Conservation (phyloP, 2,329 filamentous ascomycete species). For the Pseudogymnoascus sp. region DNA sequence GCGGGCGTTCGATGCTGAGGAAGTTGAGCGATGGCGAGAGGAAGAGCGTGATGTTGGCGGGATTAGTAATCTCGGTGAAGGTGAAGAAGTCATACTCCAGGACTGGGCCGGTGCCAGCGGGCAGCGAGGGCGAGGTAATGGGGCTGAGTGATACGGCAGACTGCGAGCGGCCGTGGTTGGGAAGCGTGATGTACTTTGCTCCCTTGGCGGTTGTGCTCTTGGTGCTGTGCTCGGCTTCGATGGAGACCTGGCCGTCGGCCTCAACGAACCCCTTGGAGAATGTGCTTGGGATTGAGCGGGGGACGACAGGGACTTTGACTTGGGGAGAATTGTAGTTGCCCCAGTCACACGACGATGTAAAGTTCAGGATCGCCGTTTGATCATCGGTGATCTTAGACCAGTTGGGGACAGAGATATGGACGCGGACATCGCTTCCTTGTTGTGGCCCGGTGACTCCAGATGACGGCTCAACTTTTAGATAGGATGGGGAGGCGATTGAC, state of each 20-base stretch:
- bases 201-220: slow-evolving; percentile 35
- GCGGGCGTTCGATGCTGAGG: slow-evolving; percentile 40
- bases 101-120: slow-evolving; percentile 42
- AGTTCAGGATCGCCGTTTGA: slow-evolving; percentile 44
- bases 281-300: slow-evolving; percentile 39
- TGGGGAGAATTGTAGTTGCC: slow-evolving; percentile 40
- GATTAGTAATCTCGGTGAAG: slow-evolving; percentile 32
- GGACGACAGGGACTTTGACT: slow-evolving; percentile 49
- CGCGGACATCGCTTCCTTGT: slow-evolving; percentile 43
- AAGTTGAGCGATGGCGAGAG: slow-evolving; percentile 49
- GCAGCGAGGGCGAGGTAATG: slow-evolving; percentile 42
- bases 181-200: slow-evolving; percentile 43
- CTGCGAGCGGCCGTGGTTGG: slow-evolving; percentile 49
- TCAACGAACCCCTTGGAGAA: slow-evolving; percentile 57
- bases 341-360: slow-evolving; percentile 41
- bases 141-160: slow-evolving; percentile 52
- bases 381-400: slow-evolving; percentile 34
- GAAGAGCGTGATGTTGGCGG: slow-evolving; percentile 40
- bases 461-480: slow-evolving; percentile 44
- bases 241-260: slow-evolving; percentile 49
- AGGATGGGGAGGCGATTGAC: slow-evolving; percentile 42
- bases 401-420: slow-evolving; percentile 47
- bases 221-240: slow-evolving; percentile 44
- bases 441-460: slow-evolving; percentile 43
- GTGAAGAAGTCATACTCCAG: slow-evolving; percentile 57